Base-by-base conservation (phyloP, 805 yeast genomes). In the Grigorovia transvaalensis region DNA sequence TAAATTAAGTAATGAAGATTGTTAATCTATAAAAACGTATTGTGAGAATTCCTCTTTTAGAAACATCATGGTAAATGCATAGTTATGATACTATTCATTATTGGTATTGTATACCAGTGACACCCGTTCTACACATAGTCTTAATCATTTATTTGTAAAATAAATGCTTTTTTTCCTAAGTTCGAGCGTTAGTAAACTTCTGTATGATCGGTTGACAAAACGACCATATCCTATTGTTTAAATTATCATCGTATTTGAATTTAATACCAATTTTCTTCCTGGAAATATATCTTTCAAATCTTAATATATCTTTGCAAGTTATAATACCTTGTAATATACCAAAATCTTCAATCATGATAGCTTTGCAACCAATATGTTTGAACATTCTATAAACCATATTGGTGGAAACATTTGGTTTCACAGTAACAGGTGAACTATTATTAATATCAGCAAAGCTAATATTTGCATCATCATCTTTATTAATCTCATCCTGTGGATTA, bases 241-340 rank as follows among this genome's bases (percentile, higher is more conserved):
- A 53, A 8, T 48, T 46, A 40, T 57, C 59, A 51, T 63, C 59
- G 19, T 56, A 58, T 20, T 51, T 51, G 49, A 64, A 61, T 15
- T 54, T 50, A 4, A 68, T 64, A 1, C 70, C 71, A 53, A 58
- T 54, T 3, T 55, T 46, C 29, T 66, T 67, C 41, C 59, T 57
- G 46, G 63, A 59, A 13, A 67, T 57, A 6, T 53, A 54, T 52
- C 72, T 63, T 56, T 82, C 85, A 59, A 78, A 88, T 54, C 82
- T 74, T 49, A 90, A 67, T 17, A 91, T 72, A 62, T 90, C 98
- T 61, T 93, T 93, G 52, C 90, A 75, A 0, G 96, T 88, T 1
- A 95, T 70, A n/a, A 88, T 62, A 0, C 99, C 99, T 15, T 74
- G 74, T 17, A 88, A 62, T 2, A 63, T 55, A 1, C 90, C 93